Percentiles rank a stretch among this genome's conserved stretches.
phyloP scores from a whole-genome alignment of 495 filamentous ascomycete genomes.

The Aspergillus nanangensis region DNA sequence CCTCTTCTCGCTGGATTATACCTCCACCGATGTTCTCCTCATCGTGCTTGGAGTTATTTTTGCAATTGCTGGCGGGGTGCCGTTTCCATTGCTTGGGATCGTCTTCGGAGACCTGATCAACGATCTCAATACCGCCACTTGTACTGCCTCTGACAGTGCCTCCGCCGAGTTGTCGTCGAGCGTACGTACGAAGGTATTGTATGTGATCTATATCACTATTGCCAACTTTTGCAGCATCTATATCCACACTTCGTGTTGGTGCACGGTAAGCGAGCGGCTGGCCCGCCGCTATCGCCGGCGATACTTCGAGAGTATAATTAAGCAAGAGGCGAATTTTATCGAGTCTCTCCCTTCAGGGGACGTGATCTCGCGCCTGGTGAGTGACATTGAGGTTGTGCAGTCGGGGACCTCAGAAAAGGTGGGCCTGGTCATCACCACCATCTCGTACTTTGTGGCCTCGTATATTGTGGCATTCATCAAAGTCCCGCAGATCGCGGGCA shows the following conservation, averaged over 20 bases:
- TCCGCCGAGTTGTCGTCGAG: conserved; percentile 13
- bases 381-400: conserved; percentile 55
- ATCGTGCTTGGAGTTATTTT: conserved; percentile 41
- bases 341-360: conserved; percentile 50
- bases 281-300: conserved; percentile 54
- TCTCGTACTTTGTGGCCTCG: conserved; percentile 56
- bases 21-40: conserved; percentile 22
- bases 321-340: conserved; percentile 56
- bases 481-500: conserved; percentile 35
- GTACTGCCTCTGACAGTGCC: conserved; percentile 10
- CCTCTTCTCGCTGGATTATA: conserved; percentile 31
- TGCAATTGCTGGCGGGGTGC: conserved; percentile 57
- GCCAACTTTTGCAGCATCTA: conserved; percentile 59
- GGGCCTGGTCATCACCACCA: conserved; percentile 51
- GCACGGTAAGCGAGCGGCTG: conserved; percentile 56
- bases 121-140: conserved; percentile 31
- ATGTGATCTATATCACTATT: conserved; percentile 58
- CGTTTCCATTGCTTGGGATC: conserved; percentile 64
- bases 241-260: conserved; percentile 50
- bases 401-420: conserved; percentile 64
- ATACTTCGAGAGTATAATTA: conserved; percentile 53
- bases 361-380: conserved; percentile 52
- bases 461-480: conserved; percentile 62
- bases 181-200: conserved; percentile 48
- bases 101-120: conserved; percentile 65